Percentiles rank a stretch among this genome's conserved stretches.
Conservation (phyloP, 2,329 filamentous ascomycete genomes). For the Penicillium sumatraense region DNA sequence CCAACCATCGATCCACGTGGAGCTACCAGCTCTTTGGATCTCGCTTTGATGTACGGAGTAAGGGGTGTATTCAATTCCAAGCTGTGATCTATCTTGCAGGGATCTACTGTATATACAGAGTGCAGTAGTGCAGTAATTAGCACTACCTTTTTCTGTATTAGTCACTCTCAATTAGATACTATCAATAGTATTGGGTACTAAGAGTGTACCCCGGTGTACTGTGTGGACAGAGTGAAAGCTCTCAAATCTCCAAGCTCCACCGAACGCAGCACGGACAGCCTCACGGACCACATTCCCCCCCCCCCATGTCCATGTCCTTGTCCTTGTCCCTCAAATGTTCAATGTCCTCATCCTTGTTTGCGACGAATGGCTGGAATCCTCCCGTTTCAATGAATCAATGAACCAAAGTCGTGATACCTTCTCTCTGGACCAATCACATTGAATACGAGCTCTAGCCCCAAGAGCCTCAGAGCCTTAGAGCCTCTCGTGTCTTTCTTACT, state of each 20-base stretch:
- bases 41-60: too few relatives aligned
- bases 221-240: too few relatives aligned
- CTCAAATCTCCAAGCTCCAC: slow-evolving; percentile 6
- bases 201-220: background rate
- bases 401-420: background rate
- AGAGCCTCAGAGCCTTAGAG: background rate
- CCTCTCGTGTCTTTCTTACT: background rate
- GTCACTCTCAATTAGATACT: too few relatives aligned
- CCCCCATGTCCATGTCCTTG: background rate
- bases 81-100: too few relatives aligned
- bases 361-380: background rate
- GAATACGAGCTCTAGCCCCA: background rate
- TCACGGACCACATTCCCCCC: slow-evolving; percentile 21
- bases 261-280: slow-evolving; percentile 22
- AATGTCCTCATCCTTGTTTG: too few relatives aligned
- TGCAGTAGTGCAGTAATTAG: too few relatives aligned
- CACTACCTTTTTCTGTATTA: too few relatives aligned
- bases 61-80: too few relatives aligned
- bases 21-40: too few relatives aligned
- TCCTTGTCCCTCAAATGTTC: background rate
- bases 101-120: too few relatives aligned
- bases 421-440: background rate
- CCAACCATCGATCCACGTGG: too few relatives aligned
- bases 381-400: background rate
- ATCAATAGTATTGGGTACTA: too few relatives aligned